A percentile compares a stretch with the other conserved stretches of the same genome.
phyloP scores from a whole-genome alignment of 192 early-diverging fungal genomes.

The Podila clonocystis region DNA sequence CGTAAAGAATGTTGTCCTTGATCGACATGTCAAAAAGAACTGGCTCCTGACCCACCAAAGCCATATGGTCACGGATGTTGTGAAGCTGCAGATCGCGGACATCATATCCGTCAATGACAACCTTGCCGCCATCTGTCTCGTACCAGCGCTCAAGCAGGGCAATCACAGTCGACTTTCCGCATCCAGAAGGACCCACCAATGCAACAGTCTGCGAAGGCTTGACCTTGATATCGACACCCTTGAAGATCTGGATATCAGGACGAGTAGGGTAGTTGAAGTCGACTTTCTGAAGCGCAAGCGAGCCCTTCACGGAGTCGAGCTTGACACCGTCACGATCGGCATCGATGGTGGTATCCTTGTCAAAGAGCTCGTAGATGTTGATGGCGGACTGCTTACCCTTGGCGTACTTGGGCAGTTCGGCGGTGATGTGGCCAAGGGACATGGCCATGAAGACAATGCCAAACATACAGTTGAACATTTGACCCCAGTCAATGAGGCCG shows the following conservation, averaged over 20 bases:
- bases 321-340: conserved; percentile 46
- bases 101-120: conserved; percentile 69
- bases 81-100: conserved; percentile 68
- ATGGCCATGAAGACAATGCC: conserved; percentile 76
- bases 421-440: conserved; percentile 57
- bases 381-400: conserved; percentile 78
- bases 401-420: conserved; percentile 48
- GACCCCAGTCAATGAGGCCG: background rate
- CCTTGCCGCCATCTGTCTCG: conserved; percentile 69
- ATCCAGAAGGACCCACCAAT: conserved; percentile 86
- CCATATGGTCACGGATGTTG: conserved; percentile 74
- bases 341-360: conserved; percentile 77
- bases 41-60: conserved; percentile 91
- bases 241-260: conserved; percentile 66
- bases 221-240: conserved; percentile 60
- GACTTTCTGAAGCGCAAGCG: conserved; percentile 62
- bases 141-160: conserved; percentile 82
- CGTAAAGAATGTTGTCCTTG: no score
- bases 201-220: conserved; percentile 80
- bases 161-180: conserved; percentile 80
- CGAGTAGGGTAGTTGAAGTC: conserved; percentile 78
- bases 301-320: conserved; percentile 10
- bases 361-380: conserved; percentile 73
- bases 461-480: conserved; percentile 55
- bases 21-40: conserved; percentile 88